Base-by-base conservation (phyloP, 768 basidiomycete genomes). In the Hygrophoropsis aurantiaca region DNA sequence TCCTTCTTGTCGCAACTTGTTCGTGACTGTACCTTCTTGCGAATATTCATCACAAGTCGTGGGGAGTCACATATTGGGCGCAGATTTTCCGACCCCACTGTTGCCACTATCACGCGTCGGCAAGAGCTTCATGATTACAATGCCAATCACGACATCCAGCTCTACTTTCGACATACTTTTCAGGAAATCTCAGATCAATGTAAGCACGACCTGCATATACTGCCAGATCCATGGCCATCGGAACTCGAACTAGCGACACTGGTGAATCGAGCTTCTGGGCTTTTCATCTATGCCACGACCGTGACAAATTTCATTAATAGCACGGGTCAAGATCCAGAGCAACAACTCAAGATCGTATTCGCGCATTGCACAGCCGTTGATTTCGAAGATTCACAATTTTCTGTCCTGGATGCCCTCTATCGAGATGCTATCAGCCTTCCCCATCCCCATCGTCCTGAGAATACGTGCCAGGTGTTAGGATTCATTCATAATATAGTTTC, bases 211-310 rank as follows among this genome's bases (percentile, higher is more conserved):
- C 57, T 60, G 61, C 18, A 13, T 3, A 32, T 36, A 0, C 39
- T 49, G 4, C 51, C 59, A n/a, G 49, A 53, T 11, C 54, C 56
- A 6, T 64, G 62, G 62, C 62, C 62, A 5, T 51, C 58, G 3
- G 39, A 44, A 1, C 49, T 52, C 16, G 58, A 55, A 18, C 40
- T 62, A 3, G 52, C 59, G 18, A 50, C 42, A 7, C 47, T 51
- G 6, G 54, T 64, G 10, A 23, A 46, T 3, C 53, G 54, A 25
- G 47, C 62, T 0, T 50, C 52, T 0, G 57, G 62, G 1, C 53
- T 63, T 9, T 66, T 66, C 38, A 58, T 63, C 8, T 61, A 60
- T 38, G 54, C 63, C 2, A 33, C 64, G 18, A 61, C 64, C 1
- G 56, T 64, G 5, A 41, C 59, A 39, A 58, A 58, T 33, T 65